A percentile compares a stretch with the other conserved stretches of the same genome.
phyloP scores from a whole-genome alignment of 2,329 filamentous ascomycete genomes.

The Berkeleyomyces basicola region DNA sequence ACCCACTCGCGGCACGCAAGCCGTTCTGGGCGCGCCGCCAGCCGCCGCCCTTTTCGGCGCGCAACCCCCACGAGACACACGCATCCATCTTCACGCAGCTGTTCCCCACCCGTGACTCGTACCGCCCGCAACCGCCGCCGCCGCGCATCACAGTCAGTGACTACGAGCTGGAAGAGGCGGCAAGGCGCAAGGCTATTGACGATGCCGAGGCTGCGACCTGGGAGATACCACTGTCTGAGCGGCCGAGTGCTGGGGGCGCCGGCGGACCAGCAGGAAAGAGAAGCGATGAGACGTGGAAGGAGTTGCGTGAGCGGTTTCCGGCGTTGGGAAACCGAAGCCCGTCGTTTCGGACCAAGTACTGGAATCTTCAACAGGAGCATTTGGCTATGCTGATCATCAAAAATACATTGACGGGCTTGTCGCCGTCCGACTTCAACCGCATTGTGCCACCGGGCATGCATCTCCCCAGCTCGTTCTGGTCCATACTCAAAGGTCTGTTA shows the following conservation, averaged over 20 bases:
- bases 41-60: not conserved
- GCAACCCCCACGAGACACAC: conserved; percentile 8
- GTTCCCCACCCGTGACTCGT: conserved; percentile 11
- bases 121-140: conserved; percentile 5
- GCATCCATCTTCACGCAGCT: conserved; percentile 13
- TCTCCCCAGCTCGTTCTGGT: conserved; percentile 50
- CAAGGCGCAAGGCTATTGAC: not conserved
- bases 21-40: not conserved
- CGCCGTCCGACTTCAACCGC: conserved; percentile 54
- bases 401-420: conserved; percentile 41
- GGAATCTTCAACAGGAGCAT: conserved; percentile 11
- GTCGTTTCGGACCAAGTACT: conserved; percentile 7
- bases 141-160: conserved; percentile 2
- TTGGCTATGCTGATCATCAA: conserved; percentile 36
- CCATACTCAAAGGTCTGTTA: conserved; percentile 37
- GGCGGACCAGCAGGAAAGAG: not conserved
- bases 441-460: conserved; percentile 44
- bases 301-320: conserved; percentile 1
- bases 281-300: conserved; percentile 3
- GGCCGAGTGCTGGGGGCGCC: not conserved
- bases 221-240: not conserved
- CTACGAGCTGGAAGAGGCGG: not conserved
- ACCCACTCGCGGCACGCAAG: not conserved
- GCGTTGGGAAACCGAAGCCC: not conserved
- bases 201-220: not conserved